phyloP scores from a whole-genome alignment of 805 yeast species.

The Starmera dryadoides region DNA sequence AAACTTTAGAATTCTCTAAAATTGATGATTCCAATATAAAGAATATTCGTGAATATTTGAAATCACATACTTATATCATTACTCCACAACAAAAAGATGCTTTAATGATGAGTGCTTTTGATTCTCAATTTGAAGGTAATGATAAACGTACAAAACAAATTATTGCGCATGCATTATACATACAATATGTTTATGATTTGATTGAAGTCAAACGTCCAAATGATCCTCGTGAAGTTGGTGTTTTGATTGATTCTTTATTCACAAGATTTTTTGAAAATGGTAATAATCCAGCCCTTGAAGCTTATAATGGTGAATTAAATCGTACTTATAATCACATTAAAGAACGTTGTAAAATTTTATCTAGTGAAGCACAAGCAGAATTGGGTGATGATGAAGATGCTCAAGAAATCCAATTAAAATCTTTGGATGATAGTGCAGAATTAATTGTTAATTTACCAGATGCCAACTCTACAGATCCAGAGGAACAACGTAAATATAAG shows the following conservation, averaged over 20 bases:
- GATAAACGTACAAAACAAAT: constrained; percentile 47
- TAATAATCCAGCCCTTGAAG: constrained; percentile 55
- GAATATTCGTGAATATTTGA: constrained; percentile 44
- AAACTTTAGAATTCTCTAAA: constrained; percentile 40
- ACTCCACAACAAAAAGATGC: constrained; percentile 87
- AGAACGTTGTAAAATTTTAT: constrained; percentile 62
- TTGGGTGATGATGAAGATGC: constrained; percentile 35
- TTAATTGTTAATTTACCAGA: constrained; percentile 65
- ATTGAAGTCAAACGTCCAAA: constrained; percentile 28
- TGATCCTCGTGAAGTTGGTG: constrained; percentile 24
- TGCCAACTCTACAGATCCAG: constrained; percentile 37
- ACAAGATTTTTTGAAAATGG: constrained; percentile 39
- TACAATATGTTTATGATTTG: constrained; percentile 58
- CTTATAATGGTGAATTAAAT: constrained; percentile 67
- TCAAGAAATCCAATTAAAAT: constrained; percentile 78
- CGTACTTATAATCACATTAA: constrained; percentile 72
- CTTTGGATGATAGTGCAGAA: constrained; percentile 78
- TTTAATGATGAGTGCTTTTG: constrained; percentile 87
- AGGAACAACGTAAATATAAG: constrained; percentile 37
- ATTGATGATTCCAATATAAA: constrained; percentile 42
- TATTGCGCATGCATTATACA: constrained; percentile 72
- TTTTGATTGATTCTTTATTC: constrained; percentile 62
- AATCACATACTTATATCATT: constrained; percentile 56
- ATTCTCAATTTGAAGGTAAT: constrained; percentile 62
- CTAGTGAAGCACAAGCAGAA: constrained; percentile 25